These are phyloP conservation scores for Parathielavia hyrcaniae DNA, from an alignment of 495 filamentous ascomycete genomes.

Conservation along the genomic window DNA sequence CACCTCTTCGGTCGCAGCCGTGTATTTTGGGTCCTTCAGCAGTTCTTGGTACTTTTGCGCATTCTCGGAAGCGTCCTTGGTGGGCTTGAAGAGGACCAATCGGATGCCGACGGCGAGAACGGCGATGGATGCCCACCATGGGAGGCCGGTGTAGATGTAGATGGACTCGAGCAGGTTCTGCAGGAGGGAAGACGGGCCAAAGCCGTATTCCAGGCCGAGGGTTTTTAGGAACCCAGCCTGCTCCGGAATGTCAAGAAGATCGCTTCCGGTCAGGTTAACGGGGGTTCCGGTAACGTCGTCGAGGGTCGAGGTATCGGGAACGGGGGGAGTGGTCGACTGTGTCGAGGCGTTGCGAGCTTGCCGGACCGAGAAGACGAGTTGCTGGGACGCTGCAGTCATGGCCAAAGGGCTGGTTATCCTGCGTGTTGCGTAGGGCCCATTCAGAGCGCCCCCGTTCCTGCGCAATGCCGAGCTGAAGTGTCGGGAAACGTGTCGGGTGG, in stretches of 20 bases:
- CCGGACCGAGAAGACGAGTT: constrained; percentile 13
- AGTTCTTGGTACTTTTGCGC: constrained; percentile 50
- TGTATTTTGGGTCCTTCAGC: constrained; percentile 42
- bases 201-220: constrained; percentile 80
- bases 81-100: constrained; percentile 56
- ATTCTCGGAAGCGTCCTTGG: constrained; percentile 54
- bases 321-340: constrained; percentile 15
- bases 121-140: constrained; percentile 76
- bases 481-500: constrained; percentile 17
- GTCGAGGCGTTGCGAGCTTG: constrained; percentile 36
- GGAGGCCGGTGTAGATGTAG: constrained; percentile 63
- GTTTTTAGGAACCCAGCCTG: constrained; percentile 75
- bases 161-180: constrained; percentile 74
- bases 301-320: constrained; percentile 14
- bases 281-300: constrained; percentile 15
- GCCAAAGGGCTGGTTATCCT: constrained; percentile 24
- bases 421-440: constrained; percentile 5
- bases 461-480: constrained; percentile 32
- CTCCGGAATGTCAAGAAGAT: constrained; percentile 53
- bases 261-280: constrained; percentile 38
- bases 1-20: constrained; percentile 44
- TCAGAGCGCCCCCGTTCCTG: constrained; percentile 3
- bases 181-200: constrained; percentile 61
- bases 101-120: constrained; percentile 59
- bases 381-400: constrained; percentile 15